Conservation (phyloP, 78 protist species). For the Trichosphaerium sp. region DNA sequence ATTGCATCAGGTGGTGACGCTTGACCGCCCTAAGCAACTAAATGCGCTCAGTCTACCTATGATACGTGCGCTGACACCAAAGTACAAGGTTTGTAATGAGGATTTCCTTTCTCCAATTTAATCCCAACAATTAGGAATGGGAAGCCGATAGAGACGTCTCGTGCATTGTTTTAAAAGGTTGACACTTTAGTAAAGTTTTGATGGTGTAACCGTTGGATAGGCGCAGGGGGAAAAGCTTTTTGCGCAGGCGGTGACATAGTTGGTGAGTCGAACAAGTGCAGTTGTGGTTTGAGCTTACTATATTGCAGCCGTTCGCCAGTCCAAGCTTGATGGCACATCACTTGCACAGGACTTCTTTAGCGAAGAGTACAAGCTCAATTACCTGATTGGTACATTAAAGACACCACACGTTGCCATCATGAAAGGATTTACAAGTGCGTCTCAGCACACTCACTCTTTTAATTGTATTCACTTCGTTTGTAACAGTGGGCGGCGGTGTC, state of each 20-base stretch:
- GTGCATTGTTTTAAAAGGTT: not conserved
- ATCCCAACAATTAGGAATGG: not conserved
- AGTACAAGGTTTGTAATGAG: not conserved
- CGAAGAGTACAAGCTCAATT: constrained; percentile 65
- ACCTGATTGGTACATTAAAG: constrained; percentile 21
- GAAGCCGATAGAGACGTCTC: not conserved
- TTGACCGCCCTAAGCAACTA: not conserved
- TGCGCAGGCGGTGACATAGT: constrained; percentile 87
- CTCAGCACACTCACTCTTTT: not conserved
- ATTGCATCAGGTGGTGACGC: no score
- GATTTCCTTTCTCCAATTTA: not conserved
- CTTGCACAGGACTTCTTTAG: constrained; percentile 49
- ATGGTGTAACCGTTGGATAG: constrained; percentile 17
- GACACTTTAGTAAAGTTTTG: not conserved
- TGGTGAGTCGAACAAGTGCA: no score
- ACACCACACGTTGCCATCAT: constrained; percentile 62
- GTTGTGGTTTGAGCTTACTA: constrained; percentile 29
- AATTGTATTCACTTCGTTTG: not conserved
- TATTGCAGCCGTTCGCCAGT: constrained; percentile 3
- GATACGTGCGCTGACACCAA: not conserved
- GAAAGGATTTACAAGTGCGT: constrained; percentile 58
- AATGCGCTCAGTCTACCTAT: constrained; percentile 1
- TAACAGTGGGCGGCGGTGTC: constrained; percentile 70
- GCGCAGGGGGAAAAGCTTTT: constrained; percentile 76
- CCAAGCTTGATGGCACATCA: not conserved